Evolutionary conservation across 805 yeast species (phyloP).

Genomic region (Kodamaea jinghongensis): DNA sequence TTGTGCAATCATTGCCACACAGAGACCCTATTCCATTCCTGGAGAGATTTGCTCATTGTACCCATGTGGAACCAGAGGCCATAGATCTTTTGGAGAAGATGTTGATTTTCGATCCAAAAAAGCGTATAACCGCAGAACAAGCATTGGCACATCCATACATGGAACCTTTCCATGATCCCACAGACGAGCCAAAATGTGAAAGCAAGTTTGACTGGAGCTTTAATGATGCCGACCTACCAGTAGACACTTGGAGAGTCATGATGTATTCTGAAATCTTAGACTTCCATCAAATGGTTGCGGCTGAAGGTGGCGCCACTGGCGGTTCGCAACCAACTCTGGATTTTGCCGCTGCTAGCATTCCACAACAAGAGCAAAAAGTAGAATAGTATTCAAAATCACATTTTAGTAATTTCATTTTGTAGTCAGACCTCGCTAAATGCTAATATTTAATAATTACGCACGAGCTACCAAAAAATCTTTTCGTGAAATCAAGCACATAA

Average conservation of each 20-base stretch:
- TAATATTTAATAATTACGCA: no score
- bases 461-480: no score
- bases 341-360: no score
- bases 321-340: no score
- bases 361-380: no score
- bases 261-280: constrained; percentile 97
- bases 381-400: no score
- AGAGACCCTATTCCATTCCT: constrained; percentile 88
- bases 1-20: constrained; percentile 90
- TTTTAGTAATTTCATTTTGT: no score
- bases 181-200: constrained; percentile 94
- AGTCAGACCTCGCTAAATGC: no score
- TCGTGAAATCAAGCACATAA: no score
- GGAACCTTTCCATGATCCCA: constrained; percentile 94
- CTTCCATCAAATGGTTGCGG: constrained; percentile 83
- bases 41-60: constrained; percentile 68
- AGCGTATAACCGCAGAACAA: constrained; percentile 88
- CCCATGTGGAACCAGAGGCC: constrained; percentile 74
- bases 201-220: constrained; percentile 97
- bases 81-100: constrained; percentile 83
- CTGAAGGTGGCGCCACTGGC: constrained; percentile 12
- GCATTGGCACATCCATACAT: constrained; percentile 88
- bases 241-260: constrained; percentile 98
- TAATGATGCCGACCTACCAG: constrained; percentile 96
- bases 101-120: constrained; percentile 93